These are phyloP conservation scores for Entomortierella beljakovae DNA, from an alignment of 192 early-diverging fungal genomes.

Conservation along the genomic window DNA sequence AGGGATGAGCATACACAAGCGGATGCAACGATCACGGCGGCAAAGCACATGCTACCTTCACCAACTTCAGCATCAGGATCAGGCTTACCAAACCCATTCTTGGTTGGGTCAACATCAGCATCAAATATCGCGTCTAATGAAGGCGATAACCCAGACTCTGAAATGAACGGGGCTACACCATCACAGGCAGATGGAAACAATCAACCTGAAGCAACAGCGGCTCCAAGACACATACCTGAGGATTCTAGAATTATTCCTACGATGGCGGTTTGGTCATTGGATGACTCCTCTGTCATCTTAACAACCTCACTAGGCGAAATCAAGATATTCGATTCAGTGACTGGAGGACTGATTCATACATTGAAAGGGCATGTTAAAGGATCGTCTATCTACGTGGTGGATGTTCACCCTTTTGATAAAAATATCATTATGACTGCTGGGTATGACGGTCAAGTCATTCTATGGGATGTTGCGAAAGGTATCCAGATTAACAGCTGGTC, in stretches of 20 bases:
- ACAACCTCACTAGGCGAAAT: conserved; percentile 77
- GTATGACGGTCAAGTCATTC: conserved; percentile 83
- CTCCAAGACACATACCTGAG: conserved; percentile 4
- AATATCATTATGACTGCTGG: conserved; percentile 82
- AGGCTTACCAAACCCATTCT: conserved; percentile 17
- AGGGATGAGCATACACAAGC: conserved; percentile 45
- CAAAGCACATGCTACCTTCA: conserved; percentile 51
- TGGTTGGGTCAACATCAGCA: not conserved
- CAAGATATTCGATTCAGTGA: conserved; percentile 73
- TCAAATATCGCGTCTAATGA: conserved; percentile 16
- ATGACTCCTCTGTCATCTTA: conserved; percentile 75
- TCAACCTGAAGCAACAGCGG: not conserved
- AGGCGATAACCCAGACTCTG: conserved; percentile 40
- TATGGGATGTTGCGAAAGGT: conserved; percentile 83
- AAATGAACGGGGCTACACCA: conserved; percentile 26
- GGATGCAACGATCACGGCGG: conserved; percentile 48
- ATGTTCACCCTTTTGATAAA: conserved; percentile 78
- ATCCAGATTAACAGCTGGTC: conserved; percentile 62
- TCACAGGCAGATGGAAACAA: conserved; percentile 19
- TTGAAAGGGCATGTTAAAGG: conserved; percentile 65
- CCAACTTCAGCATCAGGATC: conserved; percentile 11
- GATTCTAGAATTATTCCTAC: conserved; percentile 44
- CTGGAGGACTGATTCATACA: conserved; percentile 64
- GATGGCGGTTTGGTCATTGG: conserved; percentile 78
- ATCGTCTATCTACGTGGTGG: conserved; percentile 77